Evolutionary conservation across 768 basidiomycete species (phyloP).

Genomic region (Dacryopinax primogenitus): DNA sequence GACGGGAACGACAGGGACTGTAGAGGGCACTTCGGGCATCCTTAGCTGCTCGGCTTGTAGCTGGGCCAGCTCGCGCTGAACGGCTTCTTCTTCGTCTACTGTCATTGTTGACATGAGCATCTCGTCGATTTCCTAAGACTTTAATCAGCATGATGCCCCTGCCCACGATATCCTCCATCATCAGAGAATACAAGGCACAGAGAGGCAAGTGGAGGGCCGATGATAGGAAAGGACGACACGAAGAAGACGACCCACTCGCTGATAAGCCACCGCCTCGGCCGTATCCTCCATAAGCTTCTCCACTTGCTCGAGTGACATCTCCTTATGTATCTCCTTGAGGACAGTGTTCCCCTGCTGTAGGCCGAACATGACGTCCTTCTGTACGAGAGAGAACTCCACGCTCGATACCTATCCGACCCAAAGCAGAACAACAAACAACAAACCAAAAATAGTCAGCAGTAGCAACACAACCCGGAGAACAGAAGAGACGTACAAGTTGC

Average conservation of each 20-base stretch:
- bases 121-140: conserved; percentile 71
- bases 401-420: conserved; percentile 59
- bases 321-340: conserved; percentile 83
- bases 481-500: conserved; percentile 49
- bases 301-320: conserved; percentile 85
- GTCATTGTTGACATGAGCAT: conserved; percentile 71
- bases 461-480: background rate
- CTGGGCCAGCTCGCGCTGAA: conserved; percentile 64
- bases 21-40: conserved; percentile 45
- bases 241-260: conserved; percentile 42
- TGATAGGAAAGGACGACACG: background rate
- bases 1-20: conserved; percentile 28
- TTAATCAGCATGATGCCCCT: background rate
- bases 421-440: background rate
- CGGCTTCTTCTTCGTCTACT: conserved; percentile 84
- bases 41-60: conserved; percentile 52
- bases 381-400: conserved; percentile 91
- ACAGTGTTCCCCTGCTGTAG: conserved; percentile 88
- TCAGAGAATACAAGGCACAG: background rate
- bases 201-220: background rate
- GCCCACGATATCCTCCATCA: background rate
- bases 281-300: conserved; percentile 90
- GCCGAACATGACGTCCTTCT: conserved; percentile 84
- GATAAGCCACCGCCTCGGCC: conserved; percentile 82
- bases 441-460: background rate